Evolutionary conservation across 73 alveolate species (phyloP).

Genomic region (Tetrahymena elliotti): DNA sequence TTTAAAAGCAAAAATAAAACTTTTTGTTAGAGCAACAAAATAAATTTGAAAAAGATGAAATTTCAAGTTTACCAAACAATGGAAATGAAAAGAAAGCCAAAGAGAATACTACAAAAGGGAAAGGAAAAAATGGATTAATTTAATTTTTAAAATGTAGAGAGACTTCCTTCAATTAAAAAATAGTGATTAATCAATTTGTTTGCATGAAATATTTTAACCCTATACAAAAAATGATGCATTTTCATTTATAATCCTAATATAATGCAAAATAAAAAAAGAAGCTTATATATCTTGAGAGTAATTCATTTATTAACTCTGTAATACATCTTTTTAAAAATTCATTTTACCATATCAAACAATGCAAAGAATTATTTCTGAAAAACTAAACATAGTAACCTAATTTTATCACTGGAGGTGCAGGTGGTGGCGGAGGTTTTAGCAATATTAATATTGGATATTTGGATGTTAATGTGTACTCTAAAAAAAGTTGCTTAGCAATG

Average conservation of each 20-base stretch:
- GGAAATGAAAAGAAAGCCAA: neutral
- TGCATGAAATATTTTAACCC: neutral
- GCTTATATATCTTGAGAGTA: neutral
- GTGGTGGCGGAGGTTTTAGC: neutral
- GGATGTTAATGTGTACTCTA: neutral
- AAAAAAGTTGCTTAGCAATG: neutral
- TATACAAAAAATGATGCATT: neutral
- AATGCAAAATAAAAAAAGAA: neutral
- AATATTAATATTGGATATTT: neutral
- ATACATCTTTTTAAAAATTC: neutral
- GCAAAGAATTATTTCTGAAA: neutral
- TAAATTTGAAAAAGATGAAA: neutral
- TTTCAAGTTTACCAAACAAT: neutral
- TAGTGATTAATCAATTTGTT: neutral
- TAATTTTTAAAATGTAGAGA: neutral
- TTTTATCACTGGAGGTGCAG: neutral
- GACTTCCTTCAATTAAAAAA: neutral
- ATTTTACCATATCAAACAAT: neutral
- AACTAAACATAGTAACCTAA: neutral
- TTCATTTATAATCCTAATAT: neutral
- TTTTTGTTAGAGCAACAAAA: neutral
- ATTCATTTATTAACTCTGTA: neutral
- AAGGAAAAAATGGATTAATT: neutral
- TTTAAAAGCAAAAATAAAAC: neutral
- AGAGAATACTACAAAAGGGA: neutral